Conservation (phyloP, 441 rosid genomes). For the Theobroma grandiflorum region DNA sequence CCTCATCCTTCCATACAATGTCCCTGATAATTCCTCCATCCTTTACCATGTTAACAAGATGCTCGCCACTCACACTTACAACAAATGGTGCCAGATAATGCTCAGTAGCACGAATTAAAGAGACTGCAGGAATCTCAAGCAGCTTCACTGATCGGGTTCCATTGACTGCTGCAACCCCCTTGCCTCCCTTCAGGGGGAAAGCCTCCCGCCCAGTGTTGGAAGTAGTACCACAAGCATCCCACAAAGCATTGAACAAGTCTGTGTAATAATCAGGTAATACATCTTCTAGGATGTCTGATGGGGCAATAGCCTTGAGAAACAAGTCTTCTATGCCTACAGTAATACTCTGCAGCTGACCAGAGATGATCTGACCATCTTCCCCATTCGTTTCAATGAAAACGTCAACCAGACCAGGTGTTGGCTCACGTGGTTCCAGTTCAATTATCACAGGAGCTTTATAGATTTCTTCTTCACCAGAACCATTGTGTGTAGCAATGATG, state of each 20-base stretch:
- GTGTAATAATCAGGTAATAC: slow-evolving; percentile 63
- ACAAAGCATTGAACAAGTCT: slow-evolving; percentile 72
- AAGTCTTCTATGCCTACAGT: slow-evolving; percentile 91
- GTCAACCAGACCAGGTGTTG: slow-evolving; percentile 92
- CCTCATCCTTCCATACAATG: slow-evolving; percentile 60
- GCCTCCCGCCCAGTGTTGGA: slow-evolving; percentile 80
- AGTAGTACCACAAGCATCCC: slow-evolving; percentile 87
- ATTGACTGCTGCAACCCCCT: slow-evolving; percentile 69
- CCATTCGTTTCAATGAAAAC: slow-evolving; percentile 85
- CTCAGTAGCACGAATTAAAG: slow-evolving; percentile 61
- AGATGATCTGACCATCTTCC: slow-evolving; percentile 80
- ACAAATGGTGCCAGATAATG: slow-evolving; percentile 72
- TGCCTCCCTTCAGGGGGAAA: slow-evolving; percentile 85
- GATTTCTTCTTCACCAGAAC: slow-evolving; percentile 52
- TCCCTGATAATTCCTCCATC: slow-evolving; percentile 70
- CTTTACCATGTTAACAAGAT: slow-evolving; percentile 64
- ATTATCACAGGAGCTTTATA: slow-evolving; percentile 67
- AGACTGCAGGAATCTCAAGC: slow-evolving; percentile 70
- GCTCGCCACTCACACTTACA: slow-evolving; percentile 75
- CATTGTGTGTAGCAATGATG: slow-evolving; percentile 53
- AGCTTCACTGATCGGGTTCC: slow-evolving; percentile 93
- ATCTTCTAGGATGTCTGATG: slow-evolving; percentile 58
- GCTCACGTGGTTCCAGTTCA: slow-evolving; percentile 85
- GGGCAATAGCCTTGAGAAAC: slow-evolving; percentile 83
- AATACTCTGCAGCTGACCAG: slow-evolving; percentile 76